Percentiles rank a stretch among this genome's conserved stretches.
phyloP scores from a whole-genome alignment of 768 basidiomycete genomes.

The Mycena vitilis region DNA sequence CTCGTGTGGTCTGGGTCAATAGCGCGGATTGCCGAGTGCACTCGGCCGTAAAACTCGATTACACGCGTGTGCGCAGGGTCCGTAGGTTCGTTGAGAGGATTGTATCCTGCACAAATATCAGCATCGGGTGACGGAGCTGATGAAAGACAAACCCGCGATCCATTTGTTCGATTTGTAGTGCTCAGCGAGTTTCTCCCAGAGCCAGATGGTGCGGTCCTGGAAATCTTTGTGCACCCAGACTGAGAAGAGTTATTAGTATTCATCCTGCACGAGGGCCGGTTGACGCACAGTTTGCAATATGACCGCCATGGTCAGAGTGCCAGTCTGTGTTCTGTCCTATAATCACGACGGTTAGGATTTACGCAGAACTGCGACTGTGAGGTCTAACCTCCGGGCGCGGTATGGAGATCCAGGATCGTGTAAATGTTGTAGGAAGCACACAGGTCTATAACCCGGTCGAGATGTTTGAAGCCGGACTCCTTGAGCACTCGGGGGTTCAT shows the following conservation, averaged over 20 bases:
- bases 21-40: conserved; percentile 77
- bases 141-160: conserved; percentile 66
- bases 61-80: conserved; percentile 76
- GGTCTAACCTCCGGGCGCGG: conserved; percentile 66
- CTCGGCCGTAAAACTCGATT: conserved; percentile 73
- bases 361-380: neutral
- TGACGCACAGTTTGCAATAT: conserved; percentile 67
- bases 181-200: conserved; percentile 81
- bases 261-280: neutral
- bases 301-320: conserved; percentile 80
- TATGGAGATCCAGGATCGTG: conserved; percentile 85
- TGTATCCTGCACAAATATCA: conserved; percentile 60
- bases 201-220: conserved; percentile 81
- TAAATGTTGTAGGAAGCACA: conserved; percentile 83
- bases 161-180: conserved; percentile 84
- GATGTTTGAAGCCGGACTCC: conserved; percentile 80
- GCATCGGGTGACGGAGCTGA: neutral
- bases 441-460: conserved; percentile 81
- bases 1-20: conserved; percentile 72
- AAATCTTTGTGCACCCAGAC: conserved; percentile 90
- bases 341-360: neutral
- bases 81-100: conserved; percentile 86
- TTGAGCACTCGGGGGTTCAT: conserved; percentile 84
- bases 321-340: conserved; percentile 78
- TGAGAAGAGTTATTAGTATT: conserved; percentile 32